Evolutionary conservation across 345 rosid species (phyloP).

Genomic region (Citrus maxima): DNA sequence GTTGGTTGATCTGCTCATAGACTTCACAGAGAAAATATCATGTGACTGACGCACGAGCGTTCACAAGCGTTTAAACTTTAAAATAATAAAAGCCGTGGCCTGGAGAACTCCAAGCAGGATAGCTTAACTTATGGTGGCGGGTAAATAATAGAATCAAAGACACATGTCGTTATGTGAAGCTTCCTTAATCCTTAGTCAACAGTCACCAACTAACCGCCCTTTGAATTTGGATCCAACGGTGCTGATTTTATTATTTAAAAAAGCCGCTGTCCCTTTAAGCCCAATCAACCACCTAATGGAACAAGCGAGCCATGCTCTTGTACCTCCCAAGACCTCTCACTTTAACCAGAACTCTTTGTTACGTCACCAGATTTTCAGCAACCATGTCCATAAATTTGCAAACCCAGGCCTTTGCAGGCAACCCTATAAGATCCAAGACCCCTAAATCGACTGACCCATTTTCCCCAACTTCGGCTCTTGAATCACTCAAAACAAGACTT

Average conservation of each 20-base stretch:
- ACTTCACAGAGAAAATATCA: too few species aligned
- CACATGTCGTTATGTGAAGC: constrained; percentile 8
- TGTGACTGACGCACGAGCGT: too few species aligned
- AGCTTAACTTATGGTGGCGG: not conserved
- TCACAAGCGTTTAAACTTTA: too few species aligned
- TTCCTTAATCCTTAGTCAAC: not conserved
- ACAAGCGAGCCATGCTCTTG: constrained; percentile 32
- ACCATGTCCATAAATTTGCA: constrained; percentile 62
- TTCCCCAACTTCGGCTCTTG: constrained; percentile 59
- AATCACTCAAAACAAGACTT: constrained; percentile 56
- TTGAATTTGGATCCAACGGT: too few species aligned
- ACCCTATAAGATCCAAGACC: constrained; percentile 54
- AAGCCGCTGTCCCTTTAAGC: not conserved
- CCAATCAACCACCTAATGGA: constrained; percentile 8
- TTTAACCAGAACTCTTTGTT: constrained; percentile 19
- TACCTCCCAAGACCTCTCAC: constrained; percentile 24
- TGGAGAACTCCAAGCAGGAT: too few species aligned
- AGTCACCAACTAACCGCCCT: constrained; percentile 7
- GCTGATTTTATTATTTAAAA: too few species aligned
- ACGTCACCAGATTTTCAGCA: constrained; percentile 15
- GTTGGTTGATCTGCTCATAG: not conserved
- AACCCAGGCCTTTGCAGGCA: constrained; percentile 84
- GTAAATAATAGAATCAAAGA: not conserved
- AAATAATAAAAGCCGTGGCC: too few species aligned
- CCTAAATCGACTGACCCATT: constrained; percentile 57